phyloP scores from a whole-genome alignment of 306 rosid species.

The Geum urbanum region DNA sequence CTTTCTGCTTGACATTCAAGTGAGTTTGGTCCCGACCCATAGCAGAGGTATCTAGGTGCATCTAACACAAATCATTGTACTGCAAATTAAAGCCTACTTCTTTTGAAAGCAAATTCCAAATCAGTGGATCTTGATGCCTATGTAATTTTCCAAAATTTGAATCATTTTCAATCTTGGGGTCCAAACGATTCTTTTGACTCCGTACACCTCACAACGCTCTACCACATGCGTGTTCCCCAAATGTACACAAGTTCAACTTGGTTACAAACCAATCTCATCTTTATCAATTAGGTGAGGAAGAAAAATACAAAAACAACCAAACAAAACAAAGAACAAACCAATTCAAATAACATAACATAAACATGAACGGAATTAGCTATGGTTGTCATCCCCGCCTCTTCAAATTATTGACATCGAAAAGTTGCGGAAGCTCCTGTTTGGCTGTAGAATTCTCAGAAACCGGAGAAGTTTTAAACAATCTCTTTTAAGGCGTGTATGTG shows the following conservation, averaged over 20 bases:
- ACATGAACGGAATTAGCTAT: too few relatives aligned
- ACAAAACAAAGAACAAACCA: conserved; percentile 5
- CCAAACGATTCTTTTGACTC: conserved; percentile 3
- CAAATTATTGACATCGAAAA: too few relatives aligned
- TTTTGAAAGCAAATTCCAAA: background rate
- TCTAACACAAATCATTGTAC: background rate
- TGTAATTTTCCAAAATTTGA: conserved; percentile 1
- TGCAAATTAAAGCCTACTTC: background rate
- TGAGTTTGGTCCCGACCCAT: conserved; percentile 1
- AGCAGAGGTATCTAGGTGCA: too few relatives aligned
- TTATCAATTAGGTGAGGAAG: background rate
- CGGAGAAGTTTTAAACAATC: too few relatives aligned
- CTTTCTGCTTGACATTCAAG: background rate
- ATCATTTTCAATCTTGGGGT: background rate
- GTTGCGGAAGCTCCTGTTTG: too few relatives aligned
- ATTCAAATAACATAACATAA: background rate
- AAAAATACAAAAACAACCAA: background rate
- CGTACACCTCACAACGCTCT: conserved; percentile 7
- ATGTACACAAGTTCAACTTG: conserved; percentile 26
- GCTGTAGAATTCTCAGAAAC: too few relatives aligned
- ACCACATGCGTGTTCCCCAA: conserved; percentile 28
- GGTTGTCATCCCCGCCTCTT: too few relatives aligned
- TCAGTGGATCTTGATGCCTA: background rate
- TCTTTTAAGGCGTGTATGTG: too few relatives aligned
- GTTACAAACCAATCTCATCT: conserved; percentile 17